Conservation (phyloP, 805 yeast species). For the Yarrowia porcina region DNA sequence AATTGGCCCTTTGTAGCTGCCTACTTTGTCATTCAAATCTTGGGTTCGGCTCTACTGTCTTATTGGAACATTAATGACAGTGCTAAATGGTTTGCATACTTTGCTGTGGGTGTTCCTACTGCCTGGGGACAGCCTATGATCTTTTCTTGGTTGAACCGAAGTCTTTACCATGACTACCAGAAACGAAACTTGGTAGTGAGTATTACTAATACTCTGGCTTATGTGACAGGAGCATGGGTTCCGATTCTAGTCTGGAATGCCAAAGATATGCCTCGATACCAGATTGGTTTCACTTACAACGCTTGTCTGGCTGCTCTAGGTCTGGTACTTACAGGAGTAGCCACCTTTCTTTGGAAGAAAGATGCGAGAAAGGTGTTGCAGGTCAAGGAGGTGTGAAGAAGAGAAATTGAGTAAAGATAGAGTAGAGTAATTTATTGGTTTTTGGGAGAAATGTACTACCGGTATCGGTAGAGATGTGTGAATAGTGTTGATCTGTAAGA, state of each 20-base stretch:
- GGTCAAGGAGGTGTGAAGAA: background rate
- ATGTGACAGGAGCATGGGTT: constrained; percentile 14
- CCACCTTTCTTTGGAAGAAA: background rate
- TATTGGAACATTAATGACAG: constrained; percentile 1
- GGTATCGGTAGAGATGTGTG: too few species aligned
- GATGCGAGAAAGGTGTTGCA: background rate
- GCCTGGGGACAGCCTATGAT: constrained; percentile 20
- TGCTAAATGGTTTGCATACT: constrained; percentile 12
- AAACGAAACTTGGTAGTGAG: constrained; percentile 4
- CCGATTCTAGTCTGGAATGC: constrained; percentile 12
- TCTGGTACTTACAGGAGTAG: background rate
- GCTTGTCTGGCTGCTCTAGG: background rate
- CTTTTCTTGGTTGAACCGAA: constrained; percentile 10
- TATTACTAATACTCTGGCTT: constrained; percentile 8
- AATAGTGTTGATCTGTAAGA: too few species aligned
- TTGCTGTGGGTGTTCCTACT: constrained; percentile 5
- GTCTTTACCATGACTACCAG: constrained; percentile 11
- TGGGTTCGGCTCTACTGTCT: constrained; percentile 46
- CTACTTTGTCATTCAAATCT: background rate
- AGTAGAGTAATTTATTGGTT: background rate
- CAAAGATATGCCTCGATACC: constrained; percentile 19
- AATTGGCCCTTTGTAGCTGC: constrained; percentile 1
- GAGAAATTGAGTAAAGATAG: too few species aligned
- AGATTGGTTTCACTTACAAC: constrained; percentile 17
- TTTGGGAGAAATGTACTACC: too few species aligned